A percentile compares a stretch with the other conserved stretches of the same genome.
These are phyloP conservation scores for Chytriomyces sp. DNA, from an alignment of 192 early-diverging fungal species.

Conservation along the genomic window DNA sequence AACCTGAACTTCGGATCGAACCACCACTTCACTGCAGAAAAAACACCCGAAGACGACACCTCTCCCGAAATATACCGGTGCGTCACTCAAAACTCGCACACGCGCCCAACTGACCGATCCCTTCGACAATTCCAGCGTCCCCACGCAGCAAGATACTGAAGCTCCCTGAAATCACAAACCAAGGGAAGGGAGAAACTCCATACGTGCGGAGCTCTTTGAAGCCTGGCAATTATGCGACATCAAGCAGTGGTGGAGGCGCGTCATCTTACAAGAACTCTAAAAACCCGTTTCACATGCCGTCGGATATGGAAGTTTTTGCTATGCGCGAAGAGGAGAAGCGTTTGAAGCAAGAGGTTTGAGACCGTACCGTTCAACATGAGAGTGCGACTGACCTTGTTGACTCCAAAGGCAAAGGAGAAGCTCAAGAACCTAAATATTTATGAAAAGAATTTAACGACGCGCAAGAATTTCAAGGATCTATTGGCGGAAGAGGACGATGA, in stretches of 20 bases:
- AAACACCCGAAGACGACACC: background rate
- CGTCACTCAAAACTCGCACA: background rate
- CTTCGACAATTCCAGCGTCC: conserved; percentile 20
- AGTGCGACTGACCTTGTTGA: background rate
- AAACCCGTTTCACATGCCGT: conserved; percentile 61
- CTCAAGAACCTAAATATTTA: conserved; percentile 49
- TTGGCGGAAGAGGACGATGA: conserved; percentile 60
- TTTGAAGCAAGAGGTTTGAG: conserved; percentile 45
- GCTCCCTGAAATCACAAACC: conserved; percentile 47
- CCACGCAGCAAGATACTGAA: conserved; percentile 53
- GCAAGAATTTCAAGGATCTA: conserved; percentile 58
- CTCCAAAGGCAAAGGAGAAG: conserved; percentile 43
- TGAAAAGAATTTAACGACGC: conserved; percentile 49
- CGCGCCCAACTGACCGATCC: background rate
- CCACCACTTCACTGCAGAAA: background rate
- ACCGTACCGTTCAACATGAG: background rate
- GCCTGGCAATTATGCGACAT: background rate
- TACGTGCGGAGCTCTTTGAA: background rate
- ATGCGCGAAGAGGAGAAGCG: conserved; percentile 53
- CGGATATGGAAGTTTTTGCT: conserved; percentile 58
- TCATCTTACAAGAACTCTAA: background rate
- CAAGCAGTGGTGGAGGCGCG: background rate
- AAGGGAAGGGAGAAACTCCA: background rate
- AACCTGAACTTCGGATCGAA: background rate
- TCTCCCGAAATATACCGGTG: background rate